Base-by-base conservation (phyloP, 768 basidiomycete genomes). In the Clitopilus hobsonii region DNA sequence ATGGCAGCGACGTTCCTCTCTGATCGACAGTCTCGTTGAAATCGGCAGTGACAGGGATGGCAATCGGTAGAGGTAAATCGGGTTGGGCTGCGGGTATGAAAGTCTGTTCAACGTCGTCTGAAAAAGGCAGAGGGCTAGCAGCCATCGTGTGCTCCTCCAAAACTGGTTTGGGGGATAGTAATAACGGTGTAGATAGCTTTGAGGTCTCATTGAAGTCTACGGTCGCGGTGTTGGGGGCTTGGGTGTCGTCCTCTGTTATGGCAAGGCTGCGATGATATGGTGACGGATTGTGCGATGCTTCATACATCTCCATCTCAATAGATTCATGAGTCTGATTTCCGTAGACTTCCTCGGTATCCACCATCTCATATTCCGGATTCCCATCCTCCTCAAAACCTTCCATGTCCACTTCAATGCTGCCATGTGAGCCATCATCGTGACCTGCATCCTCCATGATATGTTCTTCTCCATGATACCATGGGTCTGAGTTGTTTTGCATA, bases 381-480 rank as follows among this genome's bases (percentile, higher is more conserved):
- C 69, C 63, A 18, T 69, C 70, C 36, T 74, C 78, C 30, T 75
- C 69, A 54, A 78, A 77, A 49, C 76, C 71, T 53, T 84, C 83
- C 85, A 88, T 87, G 56, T 88, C 85, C 45, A 88, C 77, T 64
- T 88, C 85, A 51, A 86, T 74, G 38, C 75, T 77, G 49, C 68
- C 62, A 49, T 76, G 72, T 26, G 47, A 16, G 25, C 26, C 26
- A 32, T 56, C 60, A 52, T 54, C 38, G 53, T 71, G 69, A 50
- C 63, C 64, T 60, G 84, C 84, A 54, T 84, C 83, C 59, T 84
- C 82, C 86, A 88, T 88, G 53, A 72, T 63, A 45, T 45, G 41
- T 3, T 77, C 72, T 66, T 86, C 81, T 32, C 71, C 69, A 59
- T 74, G 75, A 53, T 73, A 76, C 82, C 81, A 85, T 27, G 74